A percentile compares a stretch with the other conserved stretches of the same genome.
phyloP scores from a whole-genome alignment of 352 stramenopile genomes.

The Phytophthora litchii region DNA sequence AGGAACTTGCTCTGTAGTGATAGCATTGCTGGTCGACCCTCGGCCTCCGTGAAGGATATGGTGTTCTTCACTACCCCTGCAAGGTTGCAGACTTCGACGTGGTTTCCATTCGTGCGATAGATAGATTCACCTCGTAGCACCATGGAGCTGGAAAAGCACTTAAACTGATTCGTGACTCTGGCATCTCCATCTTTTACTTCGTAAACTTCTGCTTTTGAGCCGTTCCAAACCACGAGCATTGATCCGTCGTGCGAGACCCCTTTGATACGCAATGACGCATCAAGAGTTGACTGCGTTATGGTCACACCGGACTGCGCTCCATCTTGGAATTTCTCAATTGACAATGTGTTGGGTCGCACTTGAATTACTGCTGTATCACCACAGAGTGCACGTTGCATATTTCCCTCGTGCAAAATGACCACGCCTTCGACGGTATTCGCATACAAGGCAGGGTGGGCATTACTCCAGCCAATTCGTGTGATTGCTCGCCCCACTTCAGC shows the following conservation, averaged over 20 bases:
- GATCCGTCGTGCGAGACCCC: conserved; percentile 82
- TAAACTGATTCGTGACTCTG: conserved; percentile 72
- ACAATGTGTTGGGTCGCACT: conserved; percentile 67
- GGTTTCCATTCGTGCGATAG: conserved; percentile 83
- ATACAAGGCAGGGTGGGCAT: conserved; percentile 63
- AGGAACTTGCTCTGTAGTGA: conserved; percentile 92
- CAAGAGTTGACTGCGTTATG: conserved; percentile 67
- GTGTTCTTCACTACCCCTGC: conserved; percentile 86
- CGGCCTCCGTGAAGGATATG: conserved; percentile 91
- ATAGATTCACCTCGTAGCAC: conserved; percentile 87
- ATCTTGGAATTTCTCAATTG: conserved; percentile 80
- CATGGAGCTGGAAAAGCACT: conserved; percentile 72
- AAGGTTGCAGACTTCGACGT: conserved; percentile 91
- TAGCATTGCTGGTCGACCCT: conserved; percentile 84
- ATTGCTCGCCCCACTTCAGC: conserved; percentile 58
- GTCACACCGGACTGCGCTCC: conserved; percentile 45
- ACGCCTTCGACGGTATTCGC: conserved; percentile 74
- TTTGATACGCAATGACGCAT: conserved; percentile 80
- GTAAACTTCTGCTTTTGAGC: conserved; percentile 87
- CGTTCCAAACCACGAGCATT: conserved; percentile 85
- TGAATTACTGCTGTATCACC: conserved; percentile 89
- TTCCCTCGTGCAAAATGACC: conserved; percentile 85
- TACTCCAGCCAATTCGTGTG: conserved; percentile 72
- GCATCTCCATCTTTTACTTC: conserved; percentile 75
- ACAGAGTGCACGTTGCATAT: conserved; percentile 81